Percentiles rank a stretch among this genome's conserved stretches.
Evolutionary conservation across 768 basidiomycete species (phyloP).

Genomic region (Gymnopilus dilepis): DNA sequence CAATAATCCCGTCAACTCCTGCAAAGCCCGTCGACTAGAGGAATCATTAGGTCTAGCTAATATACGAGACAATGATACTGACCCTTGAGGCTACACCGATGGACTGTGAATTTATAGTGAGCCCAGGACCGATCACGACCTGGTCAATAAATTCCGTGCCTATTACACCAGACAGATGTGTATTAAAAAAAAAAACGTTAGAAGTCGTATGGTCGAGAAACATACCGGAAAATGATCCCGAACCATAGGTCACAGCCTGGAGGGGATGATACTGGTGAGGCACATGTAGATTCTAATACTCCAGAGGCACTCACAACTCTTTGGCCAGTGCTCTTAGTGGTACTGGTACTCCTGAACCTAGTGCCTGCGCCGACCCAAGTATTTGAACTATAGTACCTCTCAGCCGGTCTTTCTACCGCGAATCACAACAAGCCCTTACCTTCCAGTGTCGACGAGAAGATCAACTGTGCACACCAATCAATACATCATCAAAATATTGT

Average conservation of each 20-base stretch:
- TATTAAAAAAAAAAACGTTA: background rate
- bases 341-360: constrained; percentile 51
- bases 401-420: no score
- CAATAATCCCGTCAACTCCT: constrained; percentile 67
- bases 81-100: constrained; percentile 62
- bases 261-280: background rate
- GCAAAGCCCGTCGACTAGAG: constrained; percentile 42
- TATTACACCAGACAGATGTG: background rate
- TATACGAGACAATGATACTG: background rate
- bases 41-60: background rate
- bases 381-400: constrained; percentile 64
- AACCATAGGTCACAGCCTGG: constrained; percentile 62
- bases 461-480: constrained; percentile 41
- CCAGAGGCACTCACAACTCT: constrained; percentile 47
- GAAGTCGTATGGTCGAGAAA: background rate
- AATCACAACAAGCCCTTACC: background rate
- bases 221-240: constrained; percentile 61
- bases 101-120: constrained; percentile 59
- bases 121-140: constrained; percentile 54
- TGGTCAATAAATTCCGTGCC: constrained; percentile 54
- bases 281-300: background rate
- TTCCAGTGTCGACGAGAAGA: constrained; percentile 65
- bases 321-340: constrained; percentile 50
- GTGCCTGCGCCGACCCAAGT: constrained; percentile 68
- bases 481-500: background rate